phyloP scores from a whole-genome alignment of 2,329 filamentous ascomycete species.

The Cytospora leucostoma region DNA sequence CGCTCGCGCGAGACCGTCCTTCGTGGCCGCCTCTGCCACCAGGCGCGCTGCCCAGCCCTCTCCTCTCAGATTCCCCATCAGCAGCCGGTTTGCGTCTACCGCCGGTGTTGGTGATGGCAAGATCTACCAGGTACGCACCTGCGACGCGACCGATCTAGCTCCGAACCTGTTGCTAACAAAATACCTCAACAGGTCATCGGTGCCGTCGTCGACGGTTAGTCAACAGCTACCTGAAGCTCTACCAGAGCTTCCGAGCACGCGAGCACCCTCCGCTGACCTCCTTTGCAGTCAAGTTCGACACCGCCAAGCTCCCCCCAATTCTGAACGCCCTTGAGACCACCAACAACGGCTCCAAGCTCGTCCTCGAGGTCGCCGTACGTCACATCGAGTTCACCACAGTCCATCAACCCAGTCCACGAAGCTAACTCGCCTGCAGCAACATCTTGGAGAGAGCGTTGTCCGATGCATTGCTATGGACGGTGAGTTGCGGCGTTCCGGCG shows the following conservation, averaged over 20 bases:
- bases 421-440: slow-evolving; percentile 71
- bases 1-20: slow-evolving; percentile 60
- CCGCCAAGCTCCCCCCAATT: slow-evolving; percentile 90
- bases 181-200: slow-evolving; percentile 86
- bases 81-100: slow-evolving; percentile 62
- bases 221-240: slow-evolving; percentile 28
- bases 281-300: slow-evolving; percentile 88
- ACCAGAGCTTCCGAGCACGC: slow-evolving; percentile 11
- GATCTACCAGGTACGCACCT: slow-evolving; percentile 63
- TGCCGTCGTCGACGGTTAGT: slow-evolving; percentile 97
- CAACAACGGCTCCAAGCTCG: slow-evolving; percentile 91
- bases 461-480: slow-evolving; percentile 99
- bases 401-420: not conserved
- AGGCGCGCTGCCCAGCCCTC: slow-evolving; percentile 61
- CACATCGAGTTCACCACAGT: slow-evolving; percentile 10
- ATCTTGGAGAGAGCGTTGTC: slow-evolving; percentile 98
- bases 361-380: slow-evolving; percentile 92
- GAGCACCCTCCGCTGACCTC: slow-evolving; percentile 29
- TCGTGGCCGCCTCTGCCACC: slow-evolving; percentile 55
- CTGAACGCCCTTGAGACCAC: slow-evolving; percentile 92
- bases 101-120: slow-evolving; percentile 62
- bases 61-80: slow-evolving; percentile 55
- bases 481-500: slow-evolving; percentile 50
- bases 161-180: slow-evolving; percentile 47
- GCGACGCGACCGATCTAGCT: slow-evolving; percentile 15